Conservation (phyloP, 257 asterid genomes). For the Rubia yunnanensis region DNA sequence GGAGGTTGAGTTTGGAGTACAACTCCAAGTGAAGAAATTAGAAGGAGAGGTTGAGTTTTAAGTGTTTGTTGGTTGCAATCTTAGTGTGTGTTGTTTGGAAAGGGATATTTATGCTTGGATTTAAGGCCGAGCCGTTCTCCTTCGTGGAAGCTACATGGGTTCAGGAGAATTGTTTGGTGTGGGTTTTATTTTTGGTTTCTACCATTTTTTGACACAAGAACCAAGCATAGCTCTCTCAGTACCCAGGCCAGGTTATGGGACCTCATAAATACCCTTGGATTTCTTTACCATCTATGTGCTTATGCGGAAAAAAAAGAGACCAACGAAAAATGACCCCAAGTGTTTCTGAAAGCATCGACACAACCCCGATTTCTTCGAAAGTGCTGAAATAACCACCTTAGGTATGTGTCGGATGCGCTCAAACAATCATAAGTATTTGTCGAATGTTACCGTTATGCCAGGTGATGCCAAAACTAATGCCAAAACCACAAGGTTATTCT, state of each 20-base stretch:
- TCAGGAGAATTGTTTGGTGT: background rate
- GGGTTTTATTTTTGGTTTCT: background rate
- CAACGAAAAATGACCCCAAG: no score
- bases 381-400: no score
- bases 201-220: background rate
- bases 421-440: no score
- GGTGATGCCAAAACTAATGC: no score
- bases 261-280: background rate
- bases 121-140: slow-evolving; percentile 5
- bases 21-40: background rate
- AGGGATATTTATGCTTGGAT: slow-evolving; percentile 1
- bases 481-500: no score
- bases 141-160: slow-evolving; percentile 13
- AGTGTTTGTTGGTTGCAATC: background rate
- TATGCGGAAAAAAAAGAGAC: no score
- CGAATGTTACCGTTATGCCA: no score
- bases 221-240: background rate
- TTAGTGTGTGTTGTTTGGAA: background rate
- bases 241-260: background rate
- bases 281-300: background rate
- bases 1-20: no score
- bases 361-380: no score
- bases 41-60: background rate
- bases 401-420: no score
- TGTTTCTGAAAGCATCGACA: no score